These are phyloP conservation scores for Aspergillus tubingensis DNA, from an alignment of 2,329 filamentous ascomycete genomes.

Conservation along the genomic window DNA sequence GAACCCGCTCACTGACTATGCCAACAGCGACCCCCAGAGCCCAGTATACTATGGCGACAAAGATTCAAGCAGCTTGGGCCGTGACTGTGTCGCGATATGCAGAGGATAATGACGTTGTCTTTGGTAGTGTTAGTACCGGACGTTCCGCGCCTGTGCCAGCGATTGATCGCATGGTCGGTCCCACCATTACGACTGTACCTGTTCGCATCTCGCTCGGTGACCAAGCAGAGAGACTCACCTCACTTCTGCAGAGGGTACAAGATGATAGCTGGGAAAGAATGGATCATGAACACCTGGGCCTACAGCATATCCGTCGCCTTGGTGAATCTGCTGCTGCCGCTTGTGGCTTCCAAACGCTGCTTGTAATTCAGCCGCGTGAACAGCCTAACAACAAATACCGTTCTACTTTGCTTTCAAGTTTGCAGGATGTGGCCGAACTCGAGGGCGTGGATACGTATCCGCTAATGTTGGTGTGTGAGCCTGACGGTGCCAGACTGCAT, in stretches of 20 bases:
- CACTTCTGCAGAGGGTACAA: neutral
- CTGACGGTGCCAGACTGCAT: neutral
- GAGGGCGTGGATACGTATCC: neutral
- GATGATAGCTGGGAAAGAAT: neutral
- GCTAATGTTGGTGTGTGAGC: neutral
- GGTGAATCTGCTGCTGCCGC: neutral
- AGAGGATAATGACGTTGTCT: neutral
- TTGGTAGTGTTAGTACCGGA: neutral
- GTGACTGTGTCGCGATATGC: neutral
- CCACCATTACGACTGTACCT: slow-evolving; percentile 2
- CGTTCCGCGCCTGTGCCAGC: neutral
- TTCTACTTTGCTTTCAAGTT: neutral
- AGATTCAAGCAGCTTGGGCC: neutral
- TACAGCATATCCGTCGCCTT: neutral
- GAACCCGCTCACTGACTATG: neutral
- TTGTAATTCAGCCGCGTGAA: neutral
- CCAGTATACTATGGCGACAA: neutral
- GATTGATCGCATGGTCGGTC: neutral
- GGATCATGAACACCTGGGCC: neutral
- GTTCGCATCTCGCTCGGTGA: neutral
- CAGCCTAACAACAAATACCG: neutral
- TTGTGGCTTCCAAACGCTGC: neutral
- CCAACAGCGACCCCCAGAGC: neutral
- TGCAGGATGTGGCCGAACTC: neutral
- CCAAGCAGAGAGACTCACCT: neutral